A percentile compares a stretch with the other conserved stretches of the same genome.
phyloP scores from a whole-genome alignment of 2,329 filamentous ascomycete species.

The Phyllosticta citrichinensis region DNA sequence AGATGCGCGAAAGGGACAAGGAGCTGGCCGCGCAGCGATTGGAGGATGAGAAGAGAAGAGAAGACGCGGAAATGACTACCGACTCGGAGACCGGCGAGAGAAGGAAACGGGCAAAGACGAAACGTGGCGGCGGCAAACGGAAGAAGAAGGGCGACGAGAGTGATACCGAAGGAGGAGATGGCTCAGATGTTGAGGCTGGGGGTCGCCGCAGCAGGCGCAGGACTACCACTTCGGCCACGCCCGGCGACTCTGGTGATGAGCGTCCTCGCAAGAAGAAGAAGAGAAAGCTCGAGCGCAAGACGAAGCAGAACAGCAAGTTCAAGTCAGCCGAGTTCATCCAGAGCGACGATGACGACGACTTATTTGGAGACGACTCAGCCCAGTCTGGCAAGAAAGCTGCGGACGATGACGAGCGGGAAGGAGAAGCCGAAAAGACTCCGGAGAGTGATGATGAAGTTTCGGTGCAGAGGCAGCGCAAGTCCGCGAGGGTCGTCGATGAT shows the following conservation, averaged over 20 bases:
- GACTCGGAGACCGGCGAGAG: constrained; percentile 65
- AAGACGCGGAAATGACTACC: constrained; percentile 58
- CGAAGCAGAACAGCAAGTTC: constrained; percentile 50
- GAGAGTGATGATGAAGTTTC: neutral
- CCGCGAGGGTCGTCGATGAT: constrained; percentile 10
- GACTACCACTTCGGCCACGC: constrained; percentile 26
- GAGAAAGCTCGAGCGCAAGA: constrained; percentile 48
- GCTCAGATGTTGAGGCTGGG: constrained; percentile 27
- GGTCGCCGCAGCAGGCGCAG: constrained; percentile 25
- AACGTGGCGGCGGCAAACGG: constrained; percentile 33
- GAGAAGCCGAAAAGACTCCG: constrained; percentile 8
- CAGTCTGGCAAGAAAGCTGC: constrained; percentile 5
- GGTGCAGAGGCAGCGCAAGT: constrained; percentile 9
- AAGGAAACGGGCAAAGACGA: constrained; percentile 55
- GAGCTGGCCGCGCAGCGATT: constrained; percentile 59
- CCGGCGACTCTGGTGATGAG: constrained; percentile 45
- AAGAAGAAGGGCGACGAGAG: constrained; percentile 50
- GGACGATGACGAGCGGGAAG: constrained; percentile 16
- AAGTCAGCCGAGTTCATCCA: constrained; percentile 80
- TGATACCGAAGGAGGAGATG: constrained; percentile 37
- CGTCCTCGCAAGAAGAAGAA: constrained; percentile 51
- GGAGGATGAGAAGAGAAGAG: constrained; percentile 57
- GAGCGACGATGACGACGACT: constrained; percentile 49
- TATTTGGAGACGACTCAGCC: neutral
- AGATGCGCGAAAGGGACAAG: constrained; percentile 65